Base-by-base conservation (phyloP, 306 rosid species). In the Cicer cuneatum region DNA sequence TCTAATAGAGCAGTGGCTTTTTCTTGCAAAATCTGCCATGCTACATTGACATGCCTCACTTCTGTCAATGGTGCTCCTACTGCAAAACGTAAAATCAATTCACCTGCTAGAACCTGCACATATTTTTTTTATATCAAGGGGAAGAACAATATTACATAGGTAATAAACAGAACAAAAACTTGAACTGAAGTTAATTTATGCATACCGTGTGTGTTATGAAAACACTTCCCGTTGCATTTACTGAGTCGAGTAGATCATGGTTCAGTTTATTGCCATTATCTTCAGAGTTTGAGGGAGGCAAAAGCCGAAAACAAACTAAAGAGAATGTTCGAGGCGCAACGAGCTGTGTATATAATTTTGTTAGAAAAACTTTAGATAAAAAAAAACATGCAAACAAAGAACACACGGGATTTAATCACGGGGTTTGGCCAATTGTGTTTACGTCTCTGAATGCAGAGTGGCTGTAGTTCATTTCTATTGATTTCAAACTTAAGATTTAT, bases 51-150 rank as follows among this genome's bases (percentile, higher is more conserved):
- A 73, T 92, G 99, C 69, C 85, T 86, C 86, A 73, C 83, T 85
- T 91, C 96, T 9, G 97, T 94, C 90, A 94, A 78, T 48, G 98
- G 98, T 61, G 97, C 96, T 82, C 98, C 98, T n/a, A 94, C 85
- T 1, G 92, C 96, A 21, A 91, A 62, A 29, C 97, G 92, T 37
- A 94, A 86, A 66, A 87, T 41, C 86, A 81, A 90, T 24, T 82
- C 84, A n/a, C 92, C 97, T 11, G 95, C 88, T 46, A 92, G 79
- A 35, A 87, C 95, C 99, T 94, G 92, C 88, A 72, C 67, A 70
- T n/a, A 7, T 38, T 66, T 77, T n/a, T 47, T 59, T 39, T n/a
- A 71, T 24, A 71, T 24, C 72, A 74, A 74, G 45, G 61, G n/a
- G 69, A 72, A 75, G 65, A 69, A 53, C 47, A 12, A 12, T 12